Percentiles rank a stretch among this genome's conserved stretches.
Evolutionary conservation across 495 filamentous ascomycete genomes (phyloP).

Genomic region (Opeltia flavorubescens): DNA sequence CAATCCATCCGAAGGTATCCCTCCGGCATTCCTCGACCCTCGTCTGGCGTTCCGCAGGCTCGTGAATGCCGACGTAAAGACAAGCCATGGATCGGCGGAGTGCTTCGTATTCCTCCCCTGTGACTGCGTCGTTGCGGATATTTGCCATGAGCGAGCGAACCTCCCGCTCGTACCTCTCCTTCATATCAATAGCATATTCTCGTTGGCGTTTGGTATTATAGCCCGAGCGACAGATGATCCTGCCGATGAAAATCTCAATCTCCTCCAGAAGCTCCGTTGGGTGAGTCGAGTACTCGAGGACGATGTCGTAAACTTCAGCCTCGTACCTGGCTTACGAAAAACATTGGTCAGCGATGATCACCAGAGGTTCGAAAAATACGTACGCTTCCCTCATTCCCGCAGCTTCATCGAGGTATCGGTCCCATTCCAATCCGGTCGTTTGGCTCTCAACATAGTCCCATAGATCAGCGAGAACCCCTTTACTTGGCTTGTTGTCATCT

Average conservation of each 20-base stretch:
- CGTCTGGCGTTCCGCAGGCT: constrained; percentile 4
- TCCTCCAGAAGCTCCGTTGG: constrained; percentile 45
- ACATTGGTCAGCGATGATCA: not conserved
- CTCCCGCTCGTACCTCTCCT: constrained; percentile 26
- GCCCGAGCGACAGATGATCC: constrained; percentile 47
- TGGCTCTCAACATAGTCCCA: constrained; percentile 26
- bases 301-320: constrained; percentile 37
- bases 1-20: constrained; percentile 29
- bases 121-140: constrained; percentile 12
- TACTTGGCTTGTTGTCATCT: not conserved
- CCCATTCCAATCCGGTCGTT: constrained; percentile 25
- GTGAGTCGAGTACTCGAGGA: constrained; percentile 41
- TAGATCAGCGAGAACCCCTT: constrained; percentile 30
- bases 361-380: constrained; percentile 7
- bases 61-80: constrained; percentile 21
- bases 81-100: constrained; percentile 35
- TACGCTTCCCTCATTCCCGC: constrained; percentile 37
- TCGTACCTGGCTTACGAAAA: constrained; percentile 40
- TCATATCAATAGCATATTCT: constrained; percentile 43
- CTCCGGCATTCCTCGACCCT: constrained; percentile 11
- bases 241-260: constrained; percentile 59
- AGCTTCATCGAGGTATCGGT: constrained; percentile 22
- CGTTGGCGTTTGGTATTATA: constrained; percentile 41
- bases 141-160: not conserved
- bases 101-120: constrained; percentile 19